Evolutionary conservation across 164 flowering plant genomes (phyloP).

Genomic region (Vitis labrusca): DNA sequence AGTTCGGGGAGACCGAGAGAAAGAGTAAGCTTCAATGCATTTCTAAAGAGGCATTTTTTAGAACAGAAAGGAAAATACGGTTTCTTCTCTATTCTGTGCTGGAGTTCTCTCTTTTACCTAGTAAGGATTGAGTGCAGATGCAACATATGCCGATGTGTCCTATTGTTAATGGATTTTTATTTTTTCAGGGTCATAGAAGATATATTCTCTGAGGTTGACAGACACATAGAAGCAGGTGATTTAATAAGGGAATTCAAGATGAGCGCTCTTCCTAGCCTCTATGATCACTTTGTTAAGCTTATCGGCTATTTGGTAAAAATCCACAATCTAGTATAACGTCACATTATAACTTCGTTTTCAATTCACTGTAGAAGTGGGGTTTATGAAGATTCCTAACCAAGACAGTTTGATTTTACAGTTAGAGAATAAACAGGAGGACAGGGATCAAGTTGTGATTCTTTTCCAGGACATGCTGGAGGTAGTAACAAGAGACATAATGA

Average conservation of each 20-base stretch:
- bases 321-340: too few relatives aligned
- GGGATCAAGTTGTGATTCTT: constrained; percentile 72
- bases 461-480: constrained; percentile 98
- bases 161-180: constrained; percentile 1
- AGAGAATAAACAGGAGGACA: constrained; percentile 61
- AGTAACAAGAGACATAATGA: constrained; percentile 81
- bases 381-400: neutral
- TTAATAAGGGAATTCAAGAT: constrained; percentile 63
- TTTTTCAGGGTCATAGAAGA: constrained; percentile 61
- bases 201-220: constrained; percentile 72
- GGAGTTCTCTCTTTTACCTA: too few relatives aligned
- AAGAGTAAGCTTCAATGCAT: constrained; percentile 40
- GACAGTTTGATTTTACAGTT: constrained; percentile 38
- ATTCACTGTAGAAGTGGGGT: too few relatives aligned
- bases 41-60: neutral
- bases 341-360: neutral
- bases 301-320: constrained; percentile 61
- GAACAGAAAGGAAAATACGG: too few relatives aligned
- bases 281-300: constrained; percentile 72
- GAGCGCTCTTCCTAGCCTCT: constrained; percentile 81
- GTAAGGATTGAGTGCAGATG: neutral
- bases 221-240: constrained; percentile 46
- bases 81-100: too few relatives aligned
- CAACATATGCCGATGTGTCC: neutral
- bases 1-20: constrained; percentile 66